These are phyloP conservation scores for Ophidiomyces ophidiicola DNA, from an alignment of 2,329 filamentous ascomycete species.

Conservation along the genomic window DNA sequence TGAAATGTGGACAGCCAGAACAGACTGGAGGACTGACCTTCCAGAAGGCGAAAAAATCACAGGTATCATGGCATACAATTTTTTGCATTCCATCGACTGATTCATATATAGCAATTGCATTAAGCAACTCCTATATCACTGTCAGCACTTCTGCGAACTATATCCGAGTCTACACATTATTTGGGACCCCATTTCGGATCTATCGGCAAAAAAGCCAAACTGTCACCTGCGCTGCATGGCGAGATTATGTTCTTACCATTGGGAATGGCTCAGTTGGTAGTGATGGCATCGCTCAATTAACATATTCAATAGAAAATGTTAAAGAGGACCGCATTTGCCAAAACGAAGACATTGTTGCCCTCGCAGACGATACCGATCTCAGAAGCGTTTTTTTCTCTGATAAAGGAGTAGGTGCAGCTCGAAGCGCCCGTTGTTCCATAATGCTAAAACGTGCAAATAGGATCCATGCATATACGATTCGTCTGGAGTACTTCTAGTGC, in stretches of 20 bases:
- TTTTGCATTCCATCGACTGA: conserved; percentile 8
- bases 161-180: conserved; percentile 83
- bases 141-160: conserved; percentile 80
- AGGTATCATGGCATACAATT: conserved; percentile 21
- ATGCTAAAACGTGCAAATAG: conserved; percentile 34
- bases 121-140: conserved; percentile 83
- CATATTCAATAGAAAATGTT: conserved; percentile 90
- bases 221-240: conserved; percentile 87
- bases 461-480: conserved; percentile 96
- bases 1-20: conserved; percentile 85
- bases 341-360: conserved; percentile 79
- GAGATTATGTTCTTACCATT: conserved; percentile 90
- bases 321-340: conserved; percentile 91
- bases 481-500: conserved; percentile 71
- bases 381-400: conserved; percentile 86
- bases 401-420: conserved; percentile 48
- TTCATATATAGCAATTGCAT: conserved; percentile 54
- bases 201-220: conserved; percentile 89
- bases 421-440: not conserved
- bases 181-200: conserved; percentile 76
- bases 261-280: conserved; percentile 78
- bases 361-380: conserved; percentile 61
- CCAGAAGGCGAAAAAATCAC: conserved; percentile 75
- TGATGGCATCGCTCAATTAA: conserved; percentile 63
- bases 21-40: conserved; percentile 82